phyloP scores from a whole-genome alignment of 306 rosid species.

The Malus asiatica region DNA sequence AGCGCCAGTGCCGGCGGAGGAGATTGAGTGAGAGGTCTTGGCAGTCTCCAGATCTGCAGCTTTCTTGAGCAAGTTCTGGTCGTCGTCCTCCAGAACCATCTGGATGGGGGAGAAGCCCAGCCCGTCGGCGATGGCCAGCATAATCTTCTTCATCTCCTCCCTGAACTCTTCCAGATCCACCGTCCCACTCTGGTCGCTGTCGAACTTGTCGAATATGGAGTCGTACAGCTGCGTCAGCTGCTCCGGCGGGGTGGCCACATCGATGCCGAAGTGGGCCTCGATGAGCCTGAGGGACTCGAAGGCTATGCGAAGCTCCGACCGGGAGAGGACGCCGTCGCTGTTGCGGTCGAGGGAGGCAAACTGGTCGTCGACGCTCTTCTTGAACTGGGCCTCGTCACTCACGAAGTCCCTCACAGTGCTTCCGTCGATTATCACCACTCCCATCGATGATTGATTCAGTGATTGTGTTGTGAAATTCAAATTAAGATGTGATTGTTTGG shows the following conservation, averaged over 20 bases:
- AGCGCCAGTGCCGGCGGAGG: not conserved
- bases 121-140: slow-evolving; percentile 86
- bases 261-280: slow-evolving; percentile 75
- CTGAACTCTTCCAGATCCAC: slow-evolving; percentile 60
- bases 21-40: slow-evolving; percentile 6
- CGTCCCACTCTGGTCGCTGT: slow-evolving; percentile 51
- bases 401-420: slow-evolving; percentile 72
- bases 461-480: no score
- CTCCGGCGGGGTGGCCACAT: slow-evolving; percentile 56
- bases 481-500: no score
- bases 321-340: slow-evolving; percentile 78
- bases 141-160: slow-evolving; percentile 70
- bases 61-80: slow-evolving; percentile 46
- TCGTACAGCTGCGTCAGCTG: slow-evolving; percentile 56
- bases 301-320: slow-evolving; percentile 67
- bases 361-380: slow-evolving; percentile 51
- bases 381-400: slow-evolving; percentile 38
- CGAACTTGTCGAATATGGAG: slow-evolving; percentile 69
- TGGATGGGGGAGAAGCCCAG: slow-evolving; percentile 71
- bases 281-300: slow-evolving; percentile 71
- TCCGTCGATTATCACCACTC: slow-evolving; percentile 68
- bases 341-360: slow-evolving; percentile 55
- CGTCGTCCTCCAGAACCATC: slow-evolving; percentile 67
- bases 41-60: slow-evolving; percentile 91
- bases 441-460: slow-evolving; percentile 16